Conservation (phyloP, 2,329 filamentous ascomycete genomes). For the Phaeosphaeriaceae sp. region DNA sequence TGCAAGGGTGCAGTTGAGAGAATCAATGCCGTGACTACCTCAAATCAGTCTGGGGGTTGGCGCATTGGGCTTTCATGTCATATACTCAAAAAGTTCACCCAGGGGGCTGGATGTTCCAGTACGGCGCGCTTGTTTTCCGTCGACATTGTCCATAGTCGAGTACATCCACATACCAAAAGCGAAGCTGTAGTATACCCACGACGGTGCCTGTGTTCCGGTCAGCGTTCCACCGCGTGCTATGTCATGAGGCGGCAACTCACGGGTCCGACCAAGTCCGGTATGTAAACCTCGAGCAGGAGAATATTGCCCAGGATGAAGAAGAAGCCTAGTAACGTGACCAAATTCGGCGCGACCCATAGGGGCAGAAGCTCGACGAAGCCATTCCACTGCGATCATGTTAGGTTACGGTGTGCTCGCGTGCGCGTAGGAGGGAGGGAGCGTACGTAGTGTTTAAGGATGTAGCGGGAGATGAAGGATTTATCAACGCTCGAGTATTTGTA, state of each 20-base stretch:
- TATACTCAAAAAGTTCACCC: slow-evolving; percentile 90
- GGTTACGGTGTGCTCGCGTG: slow-evolving; percentile 15
- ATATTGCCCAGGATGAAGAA: slow-evolving; percentile 91
- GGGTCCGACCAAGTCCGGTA: slow-evolving; percentile 90
- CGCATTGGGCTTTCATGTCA: slow-evolving; percentile 32
- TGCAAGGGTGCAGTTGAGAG: slow-evolving; percentile 92
- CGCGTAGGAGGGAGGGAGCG: slow-evolving; percentile 43
- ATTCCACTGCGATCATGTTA: slow-evolving; percentile 77
- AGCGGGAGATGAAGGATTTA: slow-evolving; percentile 90
- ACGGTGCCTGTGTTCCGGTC: slow-evolving; percentile 66
- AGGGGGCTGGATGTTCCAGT: slow-evolving; percentile 94
- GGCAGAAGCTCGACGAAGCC: slow-evolving; percentile 89
- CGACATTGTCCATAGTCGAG: slow-evolving; percentile 98
- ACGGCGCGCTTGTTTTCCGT: slow-evolving; percentile 94
- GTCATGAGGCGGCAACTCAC: slow-evolving; percentile 59
- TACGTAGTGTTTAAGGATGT: slow-evolving; percentile 96
- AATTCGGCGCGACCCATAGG: slow-evolving; percentile 96
- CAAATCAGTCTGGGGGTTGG: slow-evolving; percentile 31
- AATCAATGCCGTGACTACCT: slow-evolving; percentile 87
- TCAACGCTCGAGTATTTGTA: slow-evolving; percentile 99
- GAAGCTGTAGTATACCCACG: slow-evolving; percentile 96
- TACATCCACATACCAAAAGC: slow-evolving; percentile 97
- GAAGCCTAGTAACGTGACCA: slow-evolving; percentile 95
- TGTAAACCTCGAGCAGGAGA: slow-evolving; percentile 72
- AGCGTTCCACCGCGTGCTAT: slow-evolving; percentile 9